Percentiles rank a stretch among this genome's conserved stretches.
Conservation (phyloP, 2,329 filamentous ascomycete genomes). For the Elsinoe fawcettii region DNA sequence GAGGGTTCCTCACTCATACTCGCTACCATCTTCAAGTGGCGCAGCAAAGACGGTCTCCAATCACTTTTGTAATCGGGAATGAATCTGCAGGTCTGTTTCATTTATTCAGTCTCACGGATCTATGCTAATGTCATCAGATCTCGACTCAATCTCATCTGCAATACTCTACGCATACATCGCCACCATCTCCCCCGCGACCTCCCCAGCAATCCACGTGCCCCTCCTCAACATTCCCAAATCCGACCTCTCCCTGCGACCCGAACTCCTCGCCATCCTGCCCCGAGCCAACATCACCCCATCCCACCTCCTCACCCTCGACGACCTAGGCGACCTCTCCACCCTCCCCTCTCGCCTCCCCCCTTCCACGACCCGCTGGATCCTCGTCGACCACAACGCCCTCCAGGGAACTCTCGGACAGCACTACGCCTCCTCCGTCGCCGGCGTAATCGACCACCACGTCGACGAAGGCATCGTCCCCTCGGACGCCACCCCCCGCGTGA, state of each 20-base stretch:
- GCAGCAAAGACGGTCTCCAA: constrained; percentile 32
- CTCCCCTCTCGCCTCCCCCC: constrained; percentile 41
- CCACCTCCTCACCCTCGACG: constrained; percentile 59
- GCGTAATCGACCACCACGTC: constrained; percentile 71
- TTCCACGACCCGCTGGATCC: constrained; percentile 57
- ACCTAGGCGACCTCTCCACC: constrained; percentile 47
- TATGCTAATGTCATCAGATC: constrained; percentile 52
- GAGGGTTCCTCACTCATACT: constrained; percentile 40
- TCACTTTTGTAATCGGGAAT: constrained; percentile 47
- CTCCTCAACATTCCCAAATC: constrained; percentile 61
- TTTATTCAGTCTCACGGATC: neutral
- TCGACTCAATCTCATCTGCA: constrained; percentile 71
- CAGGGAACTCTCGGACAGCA: constrained; percentile 52
- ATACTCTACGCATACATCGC: constrained; percentile 67
- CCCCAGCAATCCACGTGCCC: constrained; percentile 54
- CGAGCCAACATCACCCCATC: constrained; percentile 50
- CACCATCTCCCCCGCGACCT: constrained; percentile 47
- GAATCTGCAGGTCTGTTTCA: constrained; percentile 40
- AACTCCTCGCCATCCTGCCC: constrained; percentile 59
- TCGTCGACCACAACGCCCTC: constrained; percentile 73
- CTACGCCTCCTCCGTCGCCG: constrained; percentile 49
- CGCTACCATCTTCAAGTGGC: constrained; percentile 36
- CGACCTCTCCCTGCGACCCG: constrained; percentile 64
- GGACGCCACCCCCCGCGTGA: constrained; percentile 48
- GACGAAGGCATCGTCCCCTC: constrained; percentile 55